Conservation (phyloP, 2,329 filamentous ascomycete genomes). For the Rutstroemia sydowiana region DNA sequence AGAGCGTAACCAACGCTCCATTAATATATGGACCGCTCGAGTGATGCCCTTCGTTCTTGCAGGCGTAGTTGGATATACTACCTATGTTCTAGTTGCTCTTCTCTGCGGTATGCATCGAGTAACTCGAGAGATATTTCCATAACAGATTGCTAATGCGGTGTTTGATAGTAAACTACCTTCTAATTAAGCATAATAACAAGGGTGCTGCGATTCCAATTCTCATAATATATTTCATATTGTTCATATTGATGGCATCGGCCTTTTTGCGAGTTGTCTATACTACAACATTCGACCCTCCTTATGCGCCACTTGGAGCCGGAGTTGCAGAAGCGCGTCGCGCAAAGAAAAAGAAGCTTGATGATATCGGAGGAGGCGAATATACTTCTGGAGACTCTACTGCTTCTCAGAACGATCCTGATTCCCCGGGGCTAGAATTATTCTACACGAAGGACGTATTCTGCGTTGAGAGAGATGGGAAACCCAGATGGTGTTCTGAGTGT, state of each 20-base stretch:
- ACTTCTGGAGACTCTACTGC: conserved; percentile 13
- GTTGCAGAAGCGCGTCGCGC: conserved; percentile 16
- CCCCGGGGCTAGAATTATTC: conserved; percentile 64
- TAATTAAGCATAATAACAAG: conserved; percentile 38
- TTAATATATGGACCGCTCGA: conserved; percentile 27
- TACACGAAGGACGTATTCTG: conserved; percentile 79
- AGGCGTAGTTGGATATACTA: conserved; percentile 58
- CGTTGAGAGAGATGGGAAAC: conserved; percentile 76
- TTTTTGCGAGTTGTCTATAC: conserved; percentile 67
- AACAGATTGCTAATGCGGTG: conserved; percentile 7
- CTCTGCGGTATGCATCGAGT: conserved; percentile 53
- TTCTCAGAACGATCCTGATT: conserved; percentile 40
- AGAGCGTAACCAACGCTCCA: conserved; percentile 12
- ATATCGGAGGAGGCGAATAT: conserved; percentile 21
- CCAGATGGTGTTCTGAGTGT: conserved; percentile 79
- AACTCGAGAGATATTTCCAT: background rate
- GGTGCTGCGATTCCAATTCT: conserved; percentile 62
- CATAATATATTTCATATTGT: conserved; percentile 63
- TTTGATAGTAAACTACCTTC: conserved; percentile 61
- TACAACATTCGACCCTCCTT: conserved; percentile 64
- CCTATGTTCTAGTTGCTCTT: conserved; percentile 61
- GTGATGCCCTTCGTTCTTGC: conserved; percentile 64
- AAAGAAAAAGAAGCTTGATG: conserved; percentile 22
- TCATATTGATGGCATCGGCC: conserved; percentile 56
- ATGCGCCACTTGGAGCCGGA: conserved; percentile 56